Evolutionary conservation across 75 land plant genomes (phyloP).

Genomic region (Cryptomeria japonica): DNA sequence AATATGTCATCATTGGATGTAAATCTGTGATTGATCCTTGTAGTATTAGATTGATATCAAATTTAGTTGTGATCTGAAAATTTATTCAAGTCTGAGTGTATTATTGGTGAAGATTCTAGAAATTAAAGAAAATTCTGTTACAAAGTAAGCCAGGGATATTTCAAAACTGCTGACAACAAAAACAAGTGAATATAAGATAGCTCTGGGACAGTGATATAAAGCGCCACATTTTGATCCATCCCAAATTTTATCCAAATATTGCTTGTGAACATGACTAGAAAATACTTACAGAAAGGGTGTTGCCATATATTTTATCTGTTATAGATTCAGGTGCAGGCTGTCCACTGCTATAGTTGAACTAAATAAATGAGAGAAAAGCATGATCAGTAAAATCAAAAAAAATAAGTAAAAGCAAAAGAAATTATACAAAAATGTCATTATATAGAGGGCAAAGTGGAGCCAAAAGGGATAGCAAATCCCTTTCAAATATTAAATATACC

Average conservation of each 20-base stretch:
- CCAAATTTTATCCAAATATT: neutral
- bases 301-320: slow-evolving; percentile 95
- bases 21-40: too few relatives aligned
- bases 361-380: slow-evolving; percentile 10
- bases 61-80: too few relatives aligned
- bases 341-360: slow-evolving; percentile 97
- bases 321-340: slow-evolving; percentile 97
- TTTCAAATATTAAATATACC: slow-evolving; percentile 4
- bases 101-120: too few relatives aligned
- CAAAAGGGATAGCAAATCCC: neutral
- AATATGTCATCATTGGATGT: too few relatives aligned
- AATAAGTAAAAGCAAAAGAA: neutral
- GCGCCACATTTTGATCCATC: neutral
- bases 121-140: too few relatives aligned
- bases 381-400: neutral
- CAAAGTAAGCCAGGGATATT: too few relatives aligned
- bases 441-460: neutral
- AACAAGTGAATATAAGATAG: neutral
- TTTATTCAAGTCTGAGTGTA: too few relatives aligned
- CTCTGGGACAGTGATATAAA: neutral
- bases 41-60: too few relatives aligned
- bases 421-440: neutral
- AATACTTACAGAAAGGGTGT: slow-evolving; percentile 72
- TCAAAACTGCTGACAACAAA: neutral
- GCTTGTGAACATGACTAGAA: neutral